These are phyloP conservation scores for Pneumocystis carinii DNA, from an alignment of 1,139 yeast genomes.

Conservation along the genomic window DNA sequence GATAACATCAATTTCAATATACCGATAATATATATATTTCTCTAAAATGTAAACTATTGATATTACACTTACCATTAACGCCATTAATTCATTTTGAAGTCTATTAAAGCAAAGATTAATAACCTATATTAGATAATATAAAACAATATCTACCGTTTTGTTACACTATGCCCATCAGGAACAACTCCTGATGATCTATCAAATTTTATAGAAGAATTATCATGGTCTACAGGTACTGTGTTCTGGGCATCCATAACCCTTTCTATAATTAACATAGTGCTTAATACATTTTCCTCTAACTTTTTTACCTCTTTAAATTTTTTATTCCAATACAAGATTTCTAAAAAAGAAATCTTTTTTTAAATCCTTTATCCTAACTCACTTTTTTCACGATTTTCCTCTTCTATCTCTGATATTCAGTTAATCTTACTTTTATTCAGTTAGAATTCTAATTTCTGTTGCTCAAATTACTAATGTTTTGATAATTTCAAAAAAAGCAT, in stretches of 20 bases:
- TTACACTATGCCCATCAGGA: neutral
- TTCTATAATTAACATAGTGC: neutral
- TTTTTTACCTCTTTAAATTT: neutral
- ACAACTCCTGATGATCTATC: neutral
- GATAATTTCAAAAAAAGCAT: neutral
- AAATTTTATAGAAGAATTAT: neutral
- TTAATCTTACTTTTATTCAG: neutral
- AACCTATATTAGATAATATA: neutral
- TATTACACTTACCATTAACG: neutral
- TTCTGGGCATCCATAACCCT: neutral
- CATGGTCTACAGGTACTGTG: neutral
- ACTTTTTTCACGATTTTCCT: neutral
- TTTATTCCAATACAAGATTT: neutral
- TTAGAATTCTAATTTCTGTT: neutral
- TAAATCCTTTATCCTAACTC: neutral
- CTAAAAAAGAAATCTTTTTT: neutral
- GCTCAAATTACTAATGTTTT: neutral
- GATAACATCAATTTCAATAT: neutral
- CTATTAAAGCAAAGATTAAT: neutral
- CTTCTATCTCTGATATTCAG: neutral
- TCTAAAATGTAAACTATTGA: neutral
- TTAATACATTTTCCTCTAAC: neutral
- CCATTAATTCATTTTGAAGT: neutral
- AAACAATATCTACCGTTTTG: neutral
- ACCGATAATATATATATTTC: neutral